Percentiles rank a stretch among this genome's conserved stretches.
These are phyloP conservation scores for Perilla frutescens DNA, from an alignment of 257 asterid species.

Conservation along the genomic window DNA sequence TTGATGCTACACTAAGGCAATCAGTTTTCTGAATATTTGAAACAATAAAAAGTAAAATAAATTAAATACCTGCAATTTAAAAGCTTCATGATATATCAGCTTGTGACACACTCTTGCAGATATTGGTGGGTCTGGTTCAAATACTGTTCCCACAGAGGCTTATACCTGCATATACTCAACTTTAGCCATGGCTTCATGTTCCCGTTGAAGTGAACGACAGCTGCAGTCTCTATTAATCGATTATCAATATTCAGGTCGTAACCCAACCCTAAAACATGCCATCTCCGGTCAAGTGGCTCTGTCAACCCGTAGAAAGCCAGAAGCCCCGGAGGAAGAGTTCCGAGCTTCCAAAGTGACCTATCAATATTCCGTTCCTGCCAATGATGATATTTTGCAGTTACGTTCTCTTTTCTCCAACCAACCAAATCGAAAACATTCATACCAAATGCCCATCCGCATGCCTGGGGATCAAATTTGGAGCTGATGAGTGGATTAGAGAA, in stretches of 20 bases:
- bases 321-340: slow-evolving; percentile 88
- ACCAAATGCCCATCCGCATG: slow-evolving; percentile 96
- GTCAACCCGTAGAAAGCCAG: slow-evolving; percentile 81
- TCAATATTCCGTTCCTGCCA: slow-evolving; percentile 73
- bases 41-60: slow-evolving; percentile 22
- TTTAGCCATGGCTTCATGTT: slow-evolving; percentile 95
- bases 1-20: slow-evolving; percentile 46
- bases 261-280: slow-evolving; percentile 92
- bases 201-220: slow-evolving; percentile 84
- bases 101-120: slow-evolving; percentile 67
- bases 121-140: slow-evolving; percentile 63
- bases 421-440: slow-evolving; percentile 84
- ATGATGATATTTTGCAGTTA: slow-evolving; percentile 69
- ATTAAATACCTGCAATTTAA: slow-evolving; percentile 42
- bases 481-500: slow-evolving; percentile 82
- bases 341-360: slow-evolving; percentile 79
- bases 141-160: slow-evolving; percentile 80
- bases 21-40: slow-evolving; percentile 33
- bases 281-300: slow-evolving; percentile 85
- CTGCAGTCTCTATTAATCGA: slow-evolving; percentile 81
- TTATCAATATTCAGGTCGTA: slow-evolving; percentile 70
- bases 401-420: slow-evolving; percentile 78
- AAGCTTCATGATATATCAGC: slow-evolving; percentile 47
- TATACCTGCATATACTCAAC: slow-evolving; percentile 76
- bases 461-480: slow-evolving; percentile 84